phyloP scores from a whole-genome alignment of 2,329 filamentous ascomycete species.

The Didymella keratinophila region DNA sequence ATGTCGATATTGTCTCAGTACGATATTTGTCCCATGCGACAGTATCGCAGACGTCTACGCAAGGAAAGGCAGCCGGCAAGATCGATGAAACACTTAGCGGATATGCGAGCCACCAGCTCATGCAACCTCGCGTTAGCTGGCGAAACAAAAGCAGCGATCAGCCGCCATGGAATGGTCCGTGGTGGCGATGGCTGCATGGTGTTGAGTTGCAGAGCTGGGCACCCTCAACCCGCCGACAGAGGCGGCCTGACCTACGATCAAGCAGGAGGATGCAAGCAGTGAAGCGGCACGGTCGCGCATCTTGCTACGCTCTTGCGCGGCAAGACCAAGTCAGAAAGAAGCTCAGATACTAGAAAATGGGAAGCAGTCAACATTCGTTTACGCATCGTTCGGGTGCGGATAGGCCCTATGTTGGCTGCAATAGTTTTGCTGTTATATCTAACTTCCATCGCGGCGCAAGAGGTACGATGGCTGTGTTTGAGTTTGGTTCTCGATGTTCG shows the following conservation, averaged over 20 bases:
- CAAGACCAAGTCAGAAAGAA: too few relatives aligned
- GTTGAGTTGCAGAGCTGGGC: conserved; percentile 37
- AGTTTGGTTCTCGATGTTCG: not conserved
- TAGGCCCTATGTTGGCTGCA: too few relatives aligned
- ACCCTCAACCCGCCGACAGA: conserved; percentile 15
- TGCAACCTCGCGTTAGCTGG: conserved; percentile 28
- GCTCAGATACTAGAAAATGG: too few relatives aligned
- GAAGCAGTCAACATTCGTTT: too few relatives aligned
- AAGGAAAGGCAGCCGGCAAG: conserved; percentile 18
- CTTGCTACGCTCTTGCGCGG: not conserved
- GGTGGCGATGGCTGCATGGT: conserved; percentile 42
- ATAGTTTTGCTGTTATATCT: too few relatives aligned
- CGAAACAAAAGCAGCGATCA: conserved; percentile 31
- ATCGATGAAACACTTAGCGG: conserved; percentile 16
- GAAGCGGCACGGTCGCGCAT: conserved; percentile 11
- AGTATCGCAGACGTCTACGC: conserved; percentile 5
- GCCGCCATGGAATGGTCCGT: conserved; percentile 26
- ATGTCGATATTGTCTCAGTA: conserved; percentile 6
- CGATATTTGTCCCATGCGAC: conserved; percentile 3
- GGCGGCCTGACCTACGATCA: conserved; percentile 4
- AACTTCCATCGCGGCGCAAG: too few relatives aligned
- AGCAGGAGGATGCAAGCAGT: not conserved
- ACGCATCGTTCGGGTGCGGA: too few relatives aligned
- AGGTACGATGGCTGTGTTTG: not conserved
- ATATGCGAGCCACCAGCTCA: conserved; percentile 25